Base-by-base conservation (phyloP, 352 stramenopile genomes). In the Phytophthora parvispora region DNA sequence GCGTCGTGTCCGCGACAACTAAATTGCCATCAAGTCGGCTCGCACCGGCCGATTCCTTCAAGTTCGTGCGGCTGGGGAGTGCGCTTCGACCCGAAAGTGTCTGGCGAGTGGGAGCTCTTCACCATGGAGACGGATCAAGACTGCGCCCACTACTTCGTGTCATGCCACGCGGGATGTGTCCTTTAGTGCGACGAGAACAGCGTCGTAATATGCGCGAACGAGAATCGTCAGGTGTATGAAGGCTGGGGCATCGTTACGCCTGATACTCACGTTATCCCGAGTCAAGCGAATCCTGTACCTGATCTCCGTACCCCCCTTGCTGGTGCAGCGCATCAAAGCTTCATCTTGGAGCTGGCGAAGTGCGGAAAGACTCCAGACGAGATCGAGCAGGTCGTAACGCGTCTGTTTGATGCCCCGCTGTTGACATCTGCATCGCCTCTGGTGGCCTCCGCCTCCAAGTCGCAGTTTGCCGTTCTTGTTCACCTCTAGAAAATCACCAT, bases 351-450 rank as follows among this genome's bases (percentile, higher is more conserved):
- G 42, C 72, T 80, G 12, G 67, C 67, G 16, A 80, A 56, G 38
- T 77, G 60, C 32, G 72, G 64, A 2, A 74, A 77, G 22, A 69
- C 58, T 13, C 25, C 68, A 2, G 47, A 71, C 2, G 72, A 80
- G 51, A 80, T 80, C 24, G 59, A 77, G 36, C 48, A 76, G 45
- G 74, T 80, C 20, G 68, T 80, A n/a, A 71, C 34, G 1, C 55
- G 47, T 16, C 29, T 77, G 13, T 80, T 80, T 60, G 60, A 75
- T 50, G 51, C 16, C 52, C 25, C 55, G 6, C 18, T 38, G 32
- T 12, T 25, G 12, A 7, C n/a, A n/a, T 65, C 45, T 3, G 29
- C 45, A 9, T 15, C 58, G 5, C 38, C 54, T 34, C 18, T 42
- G 7, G 61, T 27, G 12, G 24, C 43, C 16, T 50, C 60, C 12